phyloP scores from a whole-genome alignment of 257 asterid species.

The Primulina tabacum region DNA sequence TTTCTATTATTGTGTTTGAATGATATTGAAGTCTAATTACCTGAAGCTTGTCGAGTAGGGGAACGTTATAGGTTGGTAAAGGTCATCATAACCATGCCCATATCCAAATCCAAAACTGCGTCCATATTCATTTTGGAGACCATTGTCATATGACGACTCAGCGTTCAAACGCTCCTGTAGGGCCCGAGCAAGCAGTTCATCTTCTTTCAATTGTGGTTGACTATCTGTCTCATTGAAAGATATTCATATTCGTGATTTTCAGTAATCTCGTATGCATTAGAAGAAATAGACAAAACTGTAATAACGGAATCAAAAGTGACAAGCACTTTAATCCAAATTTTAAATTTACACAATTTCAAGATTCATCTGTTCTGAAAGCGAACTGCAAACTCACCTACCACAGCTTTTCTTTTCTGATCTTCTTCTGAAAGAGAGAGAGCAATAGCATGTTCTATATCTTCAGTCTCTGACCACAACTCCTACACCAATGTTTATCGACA shows the following conservation, averaged over 20 bases:
- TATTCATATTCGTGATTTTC: constrained; percentile 20
- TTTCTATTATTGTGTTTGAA: not conserved
- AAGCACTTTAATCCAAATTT: not conserved
- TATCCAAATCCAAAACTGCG: constrained; percentile 32
- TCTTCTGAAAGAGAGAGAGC: constrained; percentile 80
- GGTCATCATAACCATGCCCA: constrained; percentile 36
- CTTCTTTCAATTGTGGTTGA: constrained; percentile 61
- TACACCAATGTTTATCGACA: constrained; percentile 20
- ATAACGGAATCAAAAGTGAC: not conserved
- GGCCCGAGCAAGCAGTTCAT: constrained; percentile 75
- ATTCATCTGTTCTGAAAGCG: not conserved
- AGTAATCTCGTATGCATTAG: not conserved
- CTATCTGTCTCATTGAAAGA: constrained; percentile 37
- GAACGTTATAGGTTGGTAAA: constrained; percentile 38
- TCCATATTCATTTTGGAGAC: constrained; percentile 25
- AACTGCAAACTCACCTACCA: constrained; percentile 43
- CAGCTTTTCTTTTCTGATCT: constrained; percentile 53
- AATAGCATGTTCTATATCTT: constrained; percentile 75
- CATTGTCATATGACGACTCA: constrained; percentile 43
- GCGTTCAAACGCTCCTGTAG: constrained; percentile 64
- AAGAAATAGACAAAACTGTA: not conserved
- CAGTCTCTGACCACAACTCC: constrained; percentile 56
- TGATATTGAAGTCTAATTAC: constrained; percentile 19
- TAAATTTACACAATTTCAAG: not conserved
- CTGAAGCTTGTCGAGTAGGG: constrained; percentile 42